Percentiles rank a stretch among this genome's conserved stretches.
Conservation (phyloP, 768 basidiomycete genomes). For the Favolaschia claudopus region DNA sequence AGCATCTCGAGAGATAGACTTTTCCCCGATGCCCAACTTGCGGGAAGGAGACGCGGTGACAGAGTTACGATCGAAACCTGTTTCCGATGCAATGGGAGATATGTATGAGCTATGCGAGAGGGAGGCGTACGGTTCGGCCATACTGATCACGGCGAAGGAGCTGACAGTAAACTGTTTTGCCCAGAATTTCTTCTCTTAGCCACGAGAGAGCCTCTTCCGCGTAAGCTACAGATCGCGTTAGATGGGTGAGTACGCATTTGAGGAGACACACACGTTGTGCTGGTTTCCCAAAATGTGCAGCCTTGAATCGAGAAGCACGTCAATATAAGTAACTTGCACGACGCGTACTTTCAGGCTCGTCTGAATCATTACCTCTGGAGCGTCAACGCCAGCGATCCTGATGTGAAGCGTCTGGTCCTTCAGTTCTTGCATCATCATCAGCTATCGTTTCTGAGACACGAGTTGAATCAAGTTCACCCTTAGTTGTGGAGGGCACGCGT, state of each 20-base stretch:
- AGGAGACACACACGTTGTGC: too few species aligned
- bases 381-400: conserved; percentile 90
- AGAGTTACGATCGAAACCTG: conserved; percentile 75
- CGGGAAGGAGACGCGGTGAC: conserved; percentile 61
- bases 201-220: conserved; percentile 78
- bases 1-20: conserved; percentile 78
- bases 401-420: conserved; percentile 86
- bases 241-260: too few species aligned
- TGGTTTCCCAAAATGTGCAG: conserved; percentile 84
- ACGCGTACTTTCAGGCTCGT: not conserved
- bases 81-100: too few species aligned
- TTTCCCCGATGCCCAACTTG: conserved; percentile 52
- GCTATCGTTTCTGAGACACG: not conserved
- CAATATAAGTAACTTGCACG: not conserved
- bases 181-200: conserved; percentile 64
- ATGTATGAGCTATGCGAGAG: too few species aligned
- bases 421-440: conserved; percentile 56
- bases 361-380: conserved; percentile 80
- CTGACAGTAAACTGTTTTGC: conserved; percentile 74
- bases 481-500: conserved; percentile 60
- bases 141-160: conserved; percentile 85
- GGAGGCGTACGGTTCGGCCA: conserved; percentile 69
- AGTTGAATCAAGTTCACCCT: conserved; percentile 50
- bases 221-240: too few species aligned
- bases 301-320: conserved; percentile 51